A percentile compares a stretch with the other conserved stretches of the same genome.
Conservation (phyloP, 805 yeast species). For the Zygosaccharomyces gambellarensis region DNA sequence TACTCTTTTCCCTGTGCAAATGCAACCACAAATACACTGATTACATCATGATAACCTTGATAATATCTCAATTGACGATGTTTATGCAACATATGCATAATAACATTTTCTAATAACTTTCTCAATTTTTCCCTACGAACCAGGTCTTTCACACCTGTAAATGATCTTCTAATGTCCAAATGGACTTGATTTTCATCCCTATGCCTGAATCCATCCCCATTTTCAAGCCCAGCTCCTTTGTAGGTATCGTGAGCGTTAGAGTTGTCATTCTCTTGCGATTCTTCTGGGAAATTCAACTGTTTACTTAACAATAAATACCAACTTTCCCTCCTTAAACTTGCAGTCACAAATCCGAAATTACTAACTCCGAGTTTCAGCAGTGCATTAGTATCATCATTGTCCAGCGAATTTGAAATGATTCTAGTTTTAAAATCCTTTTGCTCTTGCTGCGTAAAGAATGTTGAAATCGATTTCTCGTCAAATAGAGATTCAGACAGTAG, state of each 20-base stretch:
- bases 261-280: too few species aligned
- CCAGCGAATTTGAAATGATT: constrained; percentile 16
- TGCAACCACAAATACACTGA: constrained; percentile 57
- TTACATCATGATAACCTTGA: constrained; percentile 92
- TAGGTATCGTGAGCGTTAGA: too few species aligned
- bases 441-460: constrained; percentile 12
- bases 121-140: constrained; percentile 24
- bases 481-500: constrained; percentile 13
- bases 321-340: constrained; percentile 15
- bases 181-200: constrained; percentile 73
- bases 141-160: constrained; percentile 34
- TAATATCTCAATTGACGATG: constrained; percentile 68
- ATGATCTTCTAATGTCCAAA: constrained; percentile 74
- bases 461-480: constrained; percentile 12
- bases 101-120: constrained; percentile 33
- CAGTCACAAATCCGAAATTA: constrained; percentile 25
- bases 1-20: constrained; percentile 31
- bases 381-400: constrained; percentile 12
- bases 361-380: constrained; percentile 21
- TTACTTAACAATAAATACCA: constrained; percentile 32
- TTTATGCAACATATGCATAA: constrained; percentile 52
- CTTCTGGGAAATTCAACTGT: constrained; percentile 13
- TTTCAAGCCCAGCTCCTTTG: neutral
- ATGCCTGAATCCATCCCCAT: constrained; percentile 38
- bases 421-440: constrained; percentile 13